Conservation (phyloP, 2,329 filamentous ascomycete genomes). For the Penicillium decumbens region DNA sequence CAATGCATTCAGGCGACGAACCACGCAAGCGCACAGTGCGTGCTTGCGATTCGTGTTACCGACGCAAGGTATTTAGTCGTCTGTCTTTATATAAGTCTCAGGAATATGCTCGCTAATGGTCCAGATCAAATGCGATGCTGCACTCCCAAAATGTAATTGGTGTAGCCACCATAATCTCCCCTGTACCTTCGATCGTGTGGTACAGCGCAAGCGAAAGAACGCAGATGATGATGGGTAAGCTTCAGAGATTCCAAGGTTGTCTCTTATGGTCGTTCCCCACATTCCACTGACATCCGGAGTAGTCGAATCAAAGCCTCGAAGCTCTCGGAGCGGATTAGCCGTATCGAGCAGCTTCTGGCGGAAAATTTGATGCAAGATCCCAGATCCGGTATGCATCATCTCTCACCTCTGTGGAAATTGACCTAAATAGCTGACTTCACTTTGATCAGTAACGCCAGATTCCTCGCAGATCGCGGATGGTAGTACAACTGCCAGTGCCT, state of each 20-base stretch:
- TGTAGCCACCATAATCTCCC: conserved; percentile 47
- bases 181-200: conserved; percentile 45
- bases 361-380: conserved; percentile 26
- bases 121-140: conserved; percentile 51
- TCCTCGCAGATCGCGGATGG: conserved; percentile 4
- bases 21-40: conserved; percentile 28
- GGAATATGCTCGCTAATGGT: neutral
- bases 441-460: conserved; percentile 3
- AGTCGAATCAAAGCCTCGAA: conserved; percentile 25
- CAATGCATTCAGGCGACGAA: conserved; percentile 22
- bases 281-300: neutral
- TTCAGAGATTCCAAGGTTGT: neutral
- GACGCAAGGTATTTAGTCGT: conserved; percentile 41
- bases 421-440: neutral
- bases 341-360: conserved; percentile 39
- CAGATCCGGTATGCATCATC: conserved; percentile 15
- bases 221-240: conserved; percentile 22
- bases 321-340: conserved; percentile 39
- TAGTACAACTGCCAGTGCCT: conserved; percentile 11
- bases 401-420: neutral
- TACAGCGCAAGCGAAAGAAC: conserved; percentile 28
- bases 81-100: too few species aligned
- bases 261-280: neutral
- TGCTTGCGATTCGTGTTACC: conserved; percentile 50
- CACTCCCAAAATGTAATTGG: conserved; percentile 47